Evolutionary conservation across 2,329 filamentous ascomycete species (phyloP).

Genomic region (Colletotrichum aenigma): DNA sequence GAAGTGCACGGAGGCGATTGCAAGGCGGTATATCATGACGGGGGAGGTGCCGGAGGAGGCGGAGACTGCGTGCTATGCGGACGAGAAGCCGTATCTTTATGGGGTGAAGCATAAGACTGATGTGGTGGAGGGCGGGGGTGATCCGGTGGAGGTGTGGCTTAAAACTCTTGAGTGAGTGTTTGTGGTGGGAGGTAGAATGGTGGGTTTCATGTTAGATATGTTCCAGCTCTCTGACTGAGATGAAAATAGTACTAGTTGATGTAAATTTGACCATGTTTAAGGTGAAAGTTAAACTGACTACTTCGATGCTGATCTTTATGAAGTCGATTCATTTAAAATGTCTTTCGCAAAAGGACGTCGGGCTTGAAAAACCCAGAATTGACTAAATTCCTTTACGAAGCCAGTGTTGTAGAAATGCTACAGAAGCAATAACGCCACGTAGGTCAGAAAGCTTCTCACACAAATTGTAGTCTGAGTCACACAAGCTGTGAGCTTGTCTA

Average conservation of each 20-base stretch:
- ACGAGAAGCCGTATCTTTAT: constrained; percentile 53
- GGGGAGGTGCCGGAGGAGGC: constrained; percentile 42
- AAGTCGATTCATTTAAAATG: no score
- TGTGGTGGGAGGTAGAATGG: background rate
- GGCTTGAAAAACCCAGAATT: no score
- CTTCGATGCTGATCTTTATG: no score
- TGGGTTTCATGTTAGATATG: background rate
- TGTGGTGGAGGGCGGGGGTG: background rate
- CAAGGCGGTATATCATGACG: constrained; percentile 42
- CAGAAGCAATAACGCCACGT: fast-evolving
- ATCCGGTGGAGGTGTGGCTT: constrained; percentile 1
- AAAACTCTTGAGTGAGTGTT: background rate
- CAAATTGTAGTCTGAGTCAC: background rate
- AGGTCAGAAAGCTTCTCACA: fast-evolving
- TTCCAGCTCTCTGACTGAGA: background rate
- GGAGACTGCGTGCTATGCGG: constrained; percentile 50
- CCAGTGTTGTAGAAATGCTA: no score
- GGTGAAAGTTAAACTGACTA: background rate
- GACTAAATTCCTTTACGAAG: no score
- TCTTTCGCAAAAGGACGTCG: no score
- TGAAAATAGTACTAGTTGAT: background rate
- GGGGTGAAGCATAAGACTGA: constrained; percentile 25
- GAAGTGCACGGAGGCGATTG: constrained; percentile 47
- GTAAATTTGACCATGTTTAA: background rate
- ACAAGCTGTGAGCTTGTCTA: fast-evolving